These are phyloP conservation scores for Phytophthora podocarpi DNA, from an alignment of 352 stramenopile genomes.

Conservation along the genomic window DNA sequence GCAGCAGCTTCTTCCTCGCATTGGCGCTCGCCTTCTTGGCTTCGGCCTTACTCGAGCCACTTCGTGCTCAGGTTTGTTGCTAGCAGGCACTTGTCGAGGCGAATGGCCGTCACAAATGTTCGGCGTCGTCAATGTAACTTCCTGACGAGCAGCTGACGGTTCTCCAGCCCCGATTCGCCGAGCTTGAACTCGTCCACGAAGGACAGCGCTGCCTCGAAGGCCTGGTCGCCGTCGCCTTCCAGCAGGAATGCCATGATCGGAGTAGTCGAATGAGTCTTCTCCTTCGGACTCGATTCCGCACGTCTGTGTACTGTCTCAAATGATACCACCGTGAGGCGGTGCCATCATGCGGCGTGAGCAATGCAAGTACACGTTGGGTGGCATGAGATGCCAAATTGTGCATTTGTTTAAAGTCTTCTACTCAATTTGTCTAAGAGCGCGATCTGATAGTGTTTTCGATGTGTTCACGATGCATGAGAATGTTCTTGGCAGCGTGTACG, in stretches of 20 bases:
- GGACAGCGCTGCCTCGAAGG: constrained; percentile 27
- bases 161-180: background rate
- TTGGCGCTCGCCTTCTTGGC: constrained; percentile 17
- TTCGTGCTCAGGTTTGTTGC: too few species aligned
- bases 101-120: too few species aligned
- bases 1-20: constrained; percentile 29
- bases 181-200: constrained; percentile 28
- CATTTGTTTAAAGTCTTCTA: too few species aligned
- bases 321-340: background rate
- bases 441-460: constrained; percentile 50
- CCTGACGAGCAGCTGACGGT: background rate
- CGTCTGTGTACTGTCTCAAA: constrained; percentile 20
- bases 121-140: too few species aligned
- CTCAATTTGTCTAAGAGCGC: constrained; percentile 14
- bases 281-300: constrained; percentile 1
- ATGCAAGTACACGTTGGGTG: too few species aligned
- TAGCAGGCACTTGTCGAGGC: too few species aligned
- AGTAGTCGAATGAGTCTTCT: too few species aligned
- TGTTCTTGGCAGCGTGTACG: constrained; percentile 36
- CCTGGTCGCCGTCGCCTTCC: constrained; percentile 13
- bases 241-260: constrained; percentile 17
- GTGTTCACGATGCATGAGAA: constrained; percentile 36
- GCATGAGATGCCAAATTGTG: too few species aligned
- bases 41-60: too few species aligned
- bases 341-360: too few species aligned